These are phyloP conservation scores for Colletotrichum sp. DNA, from an alignment of 2,329 filamentous ascomycete species.

Conservation along the genomic window DNA sequence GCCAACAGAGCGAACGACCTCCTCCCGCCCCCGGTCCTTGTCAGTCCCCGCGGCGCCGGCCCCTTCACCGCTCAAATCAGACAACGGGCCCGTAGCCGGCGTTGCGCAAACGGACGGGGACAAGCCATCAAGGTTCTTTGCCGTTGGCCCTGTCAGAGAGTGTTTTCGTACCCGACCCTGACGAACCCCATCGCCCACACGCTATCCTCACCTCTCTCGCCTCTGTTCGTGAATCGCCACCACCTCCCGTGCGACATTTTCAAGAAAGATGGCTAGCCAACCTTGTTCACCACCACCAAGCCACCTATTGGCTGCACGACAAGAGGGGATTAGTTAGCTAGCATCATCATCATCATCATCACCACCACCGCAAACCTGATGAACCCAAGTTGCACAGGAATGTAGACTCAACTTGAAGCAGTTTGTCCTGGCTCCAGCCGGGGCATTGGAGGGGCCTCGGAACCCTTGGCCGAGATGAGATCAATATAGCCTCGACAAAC, in stretches of 20 bases:
- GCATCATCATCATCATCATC: not conserved
- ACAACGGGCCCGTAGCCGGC: constrained; percentile 6
- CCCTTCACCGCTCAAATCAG: constrained; percentile 20
- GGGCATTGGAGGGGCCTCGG: not conserved
- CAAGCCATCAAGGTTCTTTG: constrained; percentile 8
- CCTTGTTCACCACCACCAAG: not conserved
- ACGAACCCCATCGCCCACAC: not conserved
- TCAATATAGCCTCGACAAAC: constrained; percentile 2
- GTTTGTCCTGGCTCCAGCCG: not conserved
- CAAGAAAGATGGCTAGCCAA: not conserved
- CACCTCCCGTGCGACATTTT: constrained; percentile 1
- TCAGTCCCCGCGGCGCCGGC: not conserved
- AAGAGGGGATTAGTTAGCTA: not conserved
- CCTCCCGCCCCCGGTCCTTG: constrained; percentile 4
- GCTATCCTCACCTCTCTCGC: not conserved
- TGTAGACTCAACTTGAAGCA: not conserved
- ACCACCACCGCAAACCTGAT: not conserved
- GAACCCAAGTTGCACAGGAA: not conserved
- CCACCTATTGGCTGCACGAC: not conserved
- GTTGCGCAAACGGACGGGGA: constrained; percentile 7
- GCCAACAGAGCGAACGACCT: not conserved
- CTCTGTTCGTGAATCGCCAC: not conserved
- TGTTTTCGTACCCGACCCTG: not conserved
- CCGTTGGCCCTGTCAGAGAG: not conserved
- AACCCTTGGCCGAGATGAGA: constrained; percentile 7